Evolutionary conservation across 352 stramenopile genomes (phyloP).

Genomic region (Chrysophaeum taylorii): DNA sequence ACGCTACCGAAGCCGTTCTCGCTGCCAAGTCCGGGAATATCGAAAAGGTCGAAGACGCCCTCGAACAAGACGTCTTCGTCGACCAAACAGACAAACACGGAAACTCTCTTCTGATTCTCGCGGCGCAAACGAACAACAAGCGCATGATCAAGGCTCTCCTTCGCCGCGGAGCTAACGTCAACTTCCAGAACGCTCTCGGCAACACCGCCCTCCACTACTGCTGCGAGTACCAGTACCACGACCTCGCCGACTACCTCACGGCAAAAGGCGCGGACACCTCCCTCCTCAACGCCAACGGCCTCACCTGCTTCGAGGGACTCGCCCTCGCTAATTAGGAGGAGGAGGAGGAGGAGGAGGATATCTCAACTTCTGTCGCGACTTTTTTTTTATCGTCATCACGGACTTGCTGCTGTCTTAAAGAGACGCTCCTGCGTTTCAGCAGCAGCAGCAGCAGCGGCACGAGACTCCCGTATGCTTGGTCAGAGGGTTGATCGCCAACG

Average conservation of each 20-base stretch:
- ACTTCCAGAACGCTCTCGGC: conserved; percentile 82
- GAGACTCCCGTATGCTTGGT: no score
- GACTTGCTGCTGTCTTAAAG: no score
- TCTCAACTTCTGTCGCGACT: no score
- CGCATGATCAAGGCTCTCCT: conserved; percentile 85
- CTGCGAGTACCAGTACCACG: conserved; percentile 75
- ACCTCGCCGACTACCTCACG: conserved; percentile 82
- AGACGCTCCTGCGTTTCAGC: no score
- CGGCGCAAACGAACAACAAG: conserved; percentile 86
- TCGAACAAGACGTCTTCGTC: conserved; percentile 73
- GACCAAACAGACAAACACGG: conserved; percentile 80
- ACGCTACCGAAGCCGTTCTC: conserved; percentile 38
- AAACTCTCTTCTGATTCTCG: conserved; percentile 86
- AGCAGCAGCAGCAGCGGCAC: no score
- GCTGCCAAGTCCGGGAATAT: conserved; percentile 46
- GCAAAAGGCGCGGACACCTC: conserved; percentile 80
- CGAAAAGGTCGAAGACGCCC: conserved; percentile 58
- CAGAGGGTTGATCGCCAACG: no score
- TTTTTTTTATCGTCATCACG: no score
- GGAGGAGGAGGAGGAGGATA: no score
- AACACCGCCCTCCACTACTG: conserved; percentile 91
- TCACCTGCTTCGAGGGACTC: conserved; percentile 86
- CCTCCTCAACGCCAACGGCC: conserved; percentile 70
- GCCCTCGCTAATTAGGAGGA: not conserved
- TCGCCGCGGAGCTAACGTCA: conserved; percentile 76